phyloP scores from a whole-genome alignment of 2,329 filamentous ascomycete genomes.

The Endothia cerciana region DNA sequence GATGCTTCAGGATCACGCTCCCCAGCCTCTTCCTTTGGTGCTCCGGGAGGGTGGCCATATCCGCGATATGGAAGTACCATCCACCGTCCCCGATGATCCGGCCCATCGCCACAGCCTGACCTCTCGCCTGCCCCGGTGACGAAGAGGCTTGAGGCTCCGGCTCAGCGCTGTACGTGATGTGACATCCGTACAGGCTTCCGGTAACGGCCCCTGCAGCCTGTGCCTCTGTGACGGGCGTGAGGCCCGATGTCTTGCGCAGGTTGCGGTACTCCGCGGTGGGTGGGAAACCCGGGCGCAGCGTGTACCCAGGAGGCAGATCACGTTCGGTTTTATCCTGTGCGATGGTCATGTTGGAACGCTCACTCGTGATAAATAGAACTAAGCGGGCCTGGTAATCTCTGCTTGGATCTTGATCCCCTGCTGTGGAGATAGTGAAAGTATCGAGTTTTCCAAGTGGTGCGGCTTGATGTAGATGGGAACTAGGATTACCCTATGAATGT shows the following conservation, averaged over 20 bases:
- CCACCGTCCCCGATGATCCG: conserved; percentile 55
- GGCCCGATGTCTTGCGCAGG: conserved; percentile 42
- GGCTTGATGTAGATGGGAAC: too few relatives aligned
- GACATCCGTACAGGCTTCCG: conserved; percentile 49
- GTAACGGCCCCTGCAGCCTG: conserved; percentile 42
- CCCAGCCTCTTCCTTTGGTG: conserved; percentile 54
- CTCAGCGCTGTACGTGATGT: conserved; percentile 37
- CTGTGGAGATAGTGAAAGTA: too few relatives aligned
- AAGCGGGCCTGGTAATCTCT: too few relatives aligned
- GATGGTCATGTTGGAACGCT: not conserved
- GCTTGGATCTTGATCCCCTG: too few relatives aligned
- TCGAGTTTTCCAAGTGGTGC: too few relatives aligned
- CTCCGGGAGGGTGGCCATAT: conserved; percentile 53
- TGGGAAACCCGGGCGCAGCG: conserved; percentile 41
- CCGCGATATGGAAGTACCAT: conserved; percentile 55
- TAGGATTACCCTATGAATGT: too few relatives aligned
- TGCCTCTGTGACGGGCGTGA: conserved; percentile 41
- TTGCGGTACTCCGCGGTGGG: conserved; percentile 41
- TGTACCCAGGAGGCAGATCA: conserved; percentile 37
- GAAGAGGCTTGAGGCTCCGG: not conserved
- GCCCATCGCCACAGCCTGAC: conserved; percentile 49
- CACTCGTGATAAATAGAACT: too few relatives aligned
- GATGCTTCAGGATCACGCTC: conserved; percentile 46
- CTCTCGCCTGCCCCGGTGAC: not conserved
- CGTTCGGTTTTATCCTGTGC: not conserved